phyloP scores from a whole-genome alignment of 306 rosid species.

The Rubus idaeus region DNA sequence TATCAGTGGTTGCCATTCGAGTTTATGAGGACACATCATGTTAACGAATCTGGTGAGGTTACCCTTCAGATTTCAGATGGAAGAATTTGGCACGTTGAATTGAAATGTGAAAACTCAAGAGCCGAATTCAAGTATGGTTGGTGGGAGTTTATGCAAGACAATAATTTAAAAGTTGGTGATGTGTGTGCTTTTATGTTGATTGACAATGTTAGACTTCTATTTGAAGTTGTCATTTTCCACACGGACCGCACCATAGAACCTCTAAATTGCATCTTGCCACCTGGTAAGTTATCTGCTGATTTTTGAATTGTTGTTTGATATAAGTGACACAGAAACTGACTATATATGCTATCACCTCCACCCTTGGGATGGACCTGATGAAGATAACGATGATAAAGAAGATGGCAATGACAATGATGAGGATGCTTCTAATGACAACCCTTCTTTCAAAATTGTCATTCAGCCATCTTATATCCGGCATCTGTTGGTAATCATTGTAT shows the following conservation, averaged over 20 bases:
- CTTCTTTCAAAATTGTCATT: conserved; percentile 2
- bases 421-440: not conserved
- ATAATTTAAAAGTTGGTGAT: conserved; percentile 25
- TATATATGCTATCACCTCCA: not conserved
- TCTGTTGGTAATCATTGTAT: not conserved
- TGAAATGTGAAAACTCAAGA: not conserved
- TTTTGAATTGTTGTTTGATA: not conserved
- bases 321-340: not conserved
- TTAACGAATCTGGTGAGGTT: not conserved
- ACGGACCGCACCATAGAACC: not conserved
- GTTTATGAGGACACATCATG: not conserved
- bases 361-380: not conserved
- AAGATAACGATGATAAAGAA: not conserved
- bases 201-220: not conserved
- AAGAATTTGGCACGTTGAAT: conserved; percentile 20
- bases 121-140: conserved; percentile 26
- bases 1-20: not conserved
- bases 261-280: not conserved
- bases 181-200: conserved; percentile 23
- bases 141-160: conserved; percentile 33
- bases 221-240: conserved; percentile 8
- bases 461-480: not conserved
- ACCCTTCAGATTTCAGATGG: conserved; percentile 11
- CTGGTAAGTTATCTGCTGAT: not conserved
- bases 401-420: not conserved